phyloP scores from a whole-genome alignment of 176 grass and related monocot species.

The Luzula sylvatica region DNA sequence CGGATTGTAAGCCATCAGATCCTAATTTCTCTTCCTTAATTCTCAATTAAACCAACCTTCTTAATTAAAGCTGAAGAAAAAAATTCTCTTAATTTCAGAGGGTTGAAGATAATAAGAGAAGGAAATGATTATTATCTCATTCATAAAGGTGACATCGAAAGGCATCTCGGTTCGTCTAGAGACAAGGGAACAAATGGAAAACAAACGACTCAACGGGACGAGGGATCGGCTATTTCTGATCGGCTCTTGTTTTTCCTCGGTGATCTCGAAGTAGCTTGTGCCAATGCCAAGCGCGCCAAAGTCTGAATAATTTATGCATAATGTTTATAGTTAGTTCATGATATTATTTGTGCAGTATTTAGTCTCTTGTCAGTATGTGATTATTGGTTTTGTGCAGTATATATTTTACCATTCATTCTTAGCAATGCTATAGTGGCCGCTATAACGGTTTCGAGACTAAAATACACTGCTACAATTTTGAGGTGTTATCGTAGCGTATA shows the following conservation, averaged over 20 bases:
- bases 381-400: no score
- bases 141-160: constrained; percentile 75
- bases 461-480: no score
- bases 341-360: no score
- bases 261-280: constrained; percentile 67
- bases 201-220: background rate
- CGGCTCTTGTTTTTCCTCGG: constrained; percentile 80
- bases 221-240: constrained; percentile 39
- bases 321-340: background rate
- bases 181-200: background rate
- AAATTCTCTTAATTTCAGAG: constrained; percentile 25
- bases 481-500: no score
- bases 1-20: constrained; percentile 42
- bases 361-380: no score
- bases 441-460: no score
- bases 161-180: constrained; percentile 38
- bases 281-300: constrained; percentile 41
- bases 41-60: background rate
- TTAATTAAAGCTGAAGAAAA: background rate
- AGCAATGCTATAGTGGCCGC: no score
- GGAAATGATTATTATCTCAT: constrained; percentile 79
- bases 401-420: no score
- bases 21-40: background rate
- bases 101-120: constrained; percentile 72
- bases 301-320: constrained; percentile 12